Percentiles rank a stretch among this genome's conserved stretches.
phyloP scores from a whole-genome alignment of 208 protist species.

The Acanthamoeba lugdunensis region DNA sequence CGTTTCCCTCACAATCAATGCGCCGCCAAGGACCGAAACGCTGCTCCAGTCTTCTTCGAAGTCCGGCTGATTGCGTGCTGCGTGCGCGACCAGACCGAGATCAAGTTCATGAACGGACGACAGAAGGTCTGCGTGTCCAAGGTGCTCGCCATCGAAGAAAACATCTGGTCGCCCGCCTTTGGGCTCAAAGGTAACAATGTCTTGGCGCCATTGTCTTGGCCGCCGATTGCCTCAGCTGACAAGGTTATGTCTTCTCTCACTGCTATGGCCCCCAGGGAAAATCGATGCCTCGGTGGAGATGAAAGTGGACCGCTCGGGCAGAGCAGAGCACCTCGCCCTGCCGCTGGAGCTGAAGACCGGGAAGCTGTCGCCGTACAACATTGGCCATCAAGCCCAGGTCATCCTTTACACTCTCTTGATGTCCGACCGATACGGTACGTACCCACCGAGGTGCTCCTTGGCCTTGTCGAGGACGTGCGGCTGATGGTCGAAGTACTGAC shows the following conservation, averaged over 20 bases:
- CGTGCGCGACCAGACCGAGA: background rate
- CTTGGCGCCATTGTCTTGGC: too few relatives aligned
- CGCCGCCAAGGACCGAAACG: too few relatives aligned
- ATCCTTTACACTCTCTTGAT: constrained; percentile 82
- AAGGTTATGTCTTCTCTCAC: background rate
- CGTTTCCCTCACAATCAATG: background rate
- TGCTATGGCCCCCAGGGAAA: background rate
- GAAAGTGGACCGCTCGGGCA: constrained; percentile 58
- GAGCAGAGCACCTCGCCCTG: constrained; percentile 26
- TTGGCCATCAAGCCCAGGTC: constrained; percentile 75
- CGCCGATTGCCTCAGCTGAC: background rate
- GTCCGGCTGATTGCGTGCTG: background rate
- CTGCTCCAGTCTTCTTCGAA: background rate
- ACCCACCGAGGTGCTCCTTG: too few relatives aligned
- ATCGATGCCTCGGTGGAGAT: constrained; percentile 79
- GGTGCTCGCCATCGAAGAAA: constrained; percentile 82
- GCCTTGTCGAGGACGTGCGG: background rate
- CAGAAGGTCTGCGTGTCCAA: constrained; percentile 76
- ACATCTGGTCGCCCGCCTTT: constrained; percentile 83
- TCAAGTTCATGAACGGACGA: background rate
- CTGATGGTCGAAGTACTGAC: background rate
- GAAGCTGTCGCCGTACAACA: constrained; percentile 59
- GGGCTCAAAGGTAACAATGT: constrained; percentile 80
- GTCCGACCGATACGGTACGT: constrained; percentile 79
- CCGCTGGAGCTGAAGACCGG: constrained; percentile 83